Conservation (phyloP, 331 rosid genomes). For the Phaseolus coccineus region DNA sequence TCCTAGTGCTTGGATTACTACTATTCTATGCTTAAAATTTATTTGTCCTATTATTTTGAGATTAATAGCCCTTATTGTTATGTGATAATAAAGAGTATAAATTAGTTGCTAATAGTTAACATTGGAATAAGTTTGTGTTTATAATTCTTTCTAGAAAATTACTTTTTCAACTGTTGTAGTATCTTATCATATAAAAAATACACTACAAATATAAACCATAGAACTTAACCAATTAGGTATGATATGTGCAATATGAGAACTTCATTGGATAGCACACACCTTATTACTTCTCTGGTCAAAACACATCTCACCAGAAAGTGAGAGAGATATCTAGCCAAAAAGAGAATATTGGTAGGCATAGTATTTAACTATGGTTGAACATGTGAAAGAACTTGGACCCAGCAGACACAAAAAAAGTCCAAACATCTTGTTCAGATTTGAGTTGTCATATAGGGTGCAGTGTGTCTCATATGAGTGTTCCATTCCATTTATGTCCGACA, state of each 20-base stretch:
- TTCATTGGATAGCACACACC: background rate
- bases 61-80: no score
- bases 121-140: background rate
- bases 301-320: background rate
- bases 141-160: background rate
- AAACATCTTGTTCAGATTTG: background rate
- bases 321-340: background rate
- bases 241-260: background rate
- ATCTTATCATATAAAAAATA: background rate
- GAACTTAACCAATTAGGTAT: background rate
- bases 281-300: background rate
- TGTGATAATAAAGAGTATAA: no score
- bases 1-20: no score
- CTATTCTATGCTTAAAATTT: no score
- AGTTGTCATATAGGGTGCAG: constrained; percentile 4
- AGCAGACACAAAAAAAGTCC: background rate
- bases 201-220: background rate
- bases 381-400: background rate
- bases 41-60: no score
- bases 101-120: no score
- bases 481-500: constrained; percentile 6
- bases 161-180: background rate
- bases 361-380: constrained; percentile 17
- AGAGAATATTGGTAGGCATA: constrained; percentile 1
- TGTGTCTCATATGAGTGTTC: constrained; percentile 9